phyloP scores from a whole-genome alignment of 2,329 filamentous ascomycete genomes.

The Penicillium sp. region DNA sequence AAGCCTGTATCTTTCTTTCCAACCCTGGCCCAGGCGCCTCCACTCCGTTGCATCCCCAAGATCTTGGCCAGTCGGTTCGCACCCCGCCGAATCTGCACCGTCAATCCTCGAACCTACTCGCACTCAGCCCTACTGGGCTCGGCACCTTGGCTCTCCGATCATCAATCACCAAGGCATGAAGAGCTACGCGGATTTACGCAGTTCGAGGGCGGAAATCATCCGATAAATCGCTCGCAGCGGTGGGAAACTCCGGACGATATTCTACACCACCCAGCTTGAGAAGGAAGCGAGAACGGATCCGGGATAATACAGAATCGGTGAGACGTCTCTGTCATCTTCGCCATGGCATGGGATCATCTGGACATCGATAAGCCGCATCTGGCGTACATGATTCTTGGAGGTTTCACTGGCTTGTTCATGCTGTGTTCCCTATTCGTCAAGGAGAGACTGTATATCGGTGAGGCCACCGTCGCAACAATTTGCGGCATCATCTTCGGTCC shows the following conservation, averaged over 20 bases:
- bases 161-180: conserved; percentile 27
- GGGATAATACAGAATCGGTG: conserved; percentile 3
- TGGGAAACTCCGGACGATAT: conserved; percentile 4
- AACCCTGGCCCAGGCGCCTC: background rate
- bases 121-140: conserved; percentile 20
- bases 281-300: background rate
- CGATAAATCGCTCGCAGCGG: conserved; percentile 21
- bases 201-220: conserved; percentile 25
- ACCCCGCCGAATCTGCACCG: background rate
- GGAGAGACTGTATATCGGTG: conserved; percentile 96
- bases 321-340: conserved; percentile 14
- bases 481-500: conserved; percentile 69
- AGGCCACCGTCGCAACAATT: conserved; percentile 82
- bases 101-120: background rate
- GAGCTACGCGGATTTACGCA: conserved; percentile 19
- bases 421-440: conserved; percentile 96
- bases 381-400: conserved; percentile 97
- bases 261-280: background rate
- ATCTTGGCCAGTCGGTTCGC: conserved; percentile 6
- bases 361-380: conserved; percentile 86
- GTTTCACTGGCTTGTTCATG: conserved; percentile 98
- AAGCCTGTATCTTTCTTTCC: conserved; percentile 1
- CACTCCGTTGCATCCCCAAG: conserved; percentile 5
- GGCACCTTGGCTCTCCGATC: conserved; percentile 6
- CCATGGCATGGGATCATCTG: conserved; percentile 52